Evolutionary conservation across 805 yeast genomes (phyloP), one percentile per base, ranked within the genome.

Genomic region (Kuraishia cidri): DNA sequence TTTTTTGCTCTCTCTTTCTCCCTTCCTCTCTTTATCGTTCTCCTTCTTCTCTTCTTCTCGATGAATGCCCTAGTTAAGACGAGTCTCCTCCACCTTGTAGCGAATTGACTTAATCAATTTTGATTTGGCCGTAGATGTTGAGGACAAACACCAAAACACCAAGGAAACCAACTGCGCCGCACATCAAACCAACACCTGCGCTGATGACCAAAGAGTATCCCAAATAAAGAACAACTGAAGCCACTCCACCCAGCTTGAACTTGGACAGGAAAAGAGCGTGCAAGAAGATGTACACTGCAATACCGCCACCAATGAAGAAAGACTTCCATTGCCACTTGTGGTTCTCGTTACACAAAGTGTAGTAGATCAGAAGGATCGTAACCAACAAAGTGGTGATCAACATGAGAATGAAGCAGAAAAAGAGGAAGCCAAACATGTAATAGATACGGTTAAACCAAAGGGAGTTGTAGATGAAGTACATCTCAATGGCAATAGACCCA

Each of bases 281-380:
- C 31, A 85, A 44, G 58, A 87, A 85, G 26, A 88, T 79, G 54
- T 90, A 92, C 34, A 79, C 44, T 0, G 95, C 71, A 53, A 95
- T 80, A 21, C 97, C 94, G 27, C 95, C 97, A 18, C 95, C 84
- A 38, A 86, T 72, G 47, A 81, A 73, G 45, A 84, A 60, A 3
- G 95, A 75, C 56, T 88, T 77, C 98, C 98, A 92, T 52, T 90
- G 97, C 98, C 98, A 92, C 56, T 78, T 76, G 66, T 94, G 88
- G 56, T 92, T 85, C 54, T 92, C 98, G 32, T 85, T 64, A 52
- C 95, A 85, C 43, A 92, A 68, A 4, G 86, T 72, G 63, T 84
- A 81, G 57, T 92, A 92, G 18, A 81, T 74, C 56, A 86, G 70
- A 48, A 90, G 64, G 15, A 87, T 64, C 0, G 96, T 79, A 20